phyloP scores from a whole-genome alignment of 2,329 filamentous ascomycete genomes.

The Verticillium klebahnii region DNA sequence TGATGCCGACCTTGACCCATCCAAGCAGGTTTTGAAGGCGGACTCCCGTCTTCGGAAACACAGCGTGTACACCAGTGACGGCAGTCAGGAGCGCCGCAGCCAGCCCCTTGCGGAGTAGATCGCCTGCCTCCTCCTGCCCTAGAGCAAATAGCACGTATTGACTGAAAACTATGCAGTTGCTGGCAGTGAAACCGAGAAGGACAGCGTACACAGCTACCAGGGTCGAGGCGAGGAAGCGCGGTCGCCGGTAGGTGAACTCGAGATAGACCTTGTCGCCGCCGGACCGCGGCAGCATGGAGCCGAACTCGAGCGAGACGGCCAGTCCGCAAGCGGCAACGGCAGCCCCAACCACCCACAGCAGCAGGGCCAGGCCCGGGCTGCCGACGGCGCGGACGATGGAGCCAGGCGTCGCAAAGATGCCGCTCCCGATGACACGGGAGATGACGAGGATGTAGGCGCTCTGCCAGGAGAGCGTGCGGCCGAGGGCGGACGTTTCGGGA shows the following conservation, averaged over 20 bases:
- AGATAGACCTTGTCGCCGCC: conserved; percentile 69
- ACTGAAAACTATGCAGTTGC: conserved; percentile 66
- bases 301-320: conserved; percentile 61
- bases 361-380: conserved; percentile 58
- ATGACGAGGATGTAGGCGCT: conserved; percentile 65
- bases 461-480: conserved; percentile 56
- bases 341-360: conserved; percentile 60
- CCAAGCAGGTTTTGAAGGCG: conserved; percentile 57
- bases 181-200: conserved; percentile 62
- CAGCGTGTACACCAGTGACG: conserved; percentile 55
- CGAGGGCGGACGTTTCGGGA: conserved; percentile 52
- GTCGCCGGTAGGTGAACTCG: conserved; percentile 61
- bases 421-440: conserved; percentile 63
- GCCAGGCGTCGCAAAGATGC: conserved; percentile 68
- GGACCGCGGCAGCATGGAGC: conserved; percentile 65
- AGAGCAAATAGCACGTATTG: conserved; percentile 60
- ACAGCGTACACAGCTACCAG: conserved; percentile 60
- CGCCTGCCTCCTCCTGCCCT: conserved; percentile 43
- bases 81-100: conserved; percentile 51
- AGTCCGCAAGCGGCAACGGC: conserved; percentile 57
- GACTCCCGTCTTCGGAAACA: conserved; percentile 53
- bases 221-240: conserved; percentile 59
- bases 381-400: conserved; percentile 63
- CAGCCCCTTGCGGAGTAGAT: conserved; percentile 48
- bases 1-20: conserved; percentile 57